Evolutionary conservation across 768 basidiomycete genomes (phyloP).

Genomic region (Rhizopogon sp.): DNA sequence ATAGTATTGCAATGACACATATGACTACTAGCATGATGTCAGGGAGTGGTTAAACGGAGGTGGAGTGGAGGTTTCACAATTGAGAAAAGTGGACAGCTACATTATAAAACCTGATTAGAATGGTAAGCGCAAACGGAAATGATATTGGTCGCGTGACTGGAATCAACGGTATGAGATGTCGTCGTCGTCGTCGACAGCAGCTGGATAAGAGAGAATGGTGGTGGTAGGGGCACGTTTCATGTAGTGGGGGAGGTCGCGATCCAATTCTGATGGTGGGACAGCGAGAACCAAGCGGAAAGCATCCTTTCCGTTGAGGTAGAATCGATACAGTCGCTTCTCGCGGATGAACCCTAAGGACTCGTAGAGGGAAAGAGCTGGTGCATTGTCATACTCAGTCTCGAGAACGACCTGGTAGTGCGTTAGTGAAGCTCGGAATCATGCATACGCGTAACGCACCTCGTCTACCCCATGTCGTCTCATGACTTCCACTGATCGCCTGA

Average conservation of each 20-base stretch:
- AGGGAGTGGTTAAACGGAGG: not conserved
- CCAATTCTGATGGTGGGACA: conserved; percentile 35
- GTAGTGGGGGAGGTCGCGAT: conserved; percentile 10
- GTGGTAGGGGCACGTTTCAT: conserved; percentile 11
- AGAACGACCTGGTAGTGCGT: conserved; percentile 65
- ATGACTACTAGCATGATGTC: not conserved
- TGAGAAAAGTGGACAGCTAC: not conserved
- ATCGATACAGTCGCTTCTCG: conserved; percentile 90
- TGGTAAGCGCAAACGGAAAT: not conserved
- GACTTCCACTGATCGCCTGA: conserved; percentile 72
- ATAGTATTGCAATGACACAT: not conserved
- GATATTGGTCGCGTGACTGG: not conserved
- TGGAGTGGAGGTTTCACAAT: not conserved
- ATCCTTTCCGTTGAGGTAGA: conserved; percentile 97
- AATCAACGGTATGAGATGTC: not conserved
- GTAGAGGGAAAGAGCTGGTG: conserved; percentile 83
- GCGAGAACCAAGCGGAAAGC: conserved; percentile 80
- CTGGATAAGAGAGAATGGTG: conserved; percentile 14
- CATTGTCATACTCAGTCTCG: conserved; percentile 95
- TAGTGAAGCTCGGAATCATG: not conserved
- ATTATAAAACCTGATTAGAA: not conserved
- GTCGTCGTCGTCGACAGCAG: conserved; percentile 24
- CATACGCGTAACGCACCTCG: conserved; percentile 60
- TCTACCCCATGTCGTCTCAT: conserved; percentile 83
- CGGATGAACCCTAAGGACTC: conserved; percentile 91